phyloP scores from a whole-genome alignment of 2,329 filamentous ascomycete genomes.

The Microcyclospora tardicrescens region DNA sequence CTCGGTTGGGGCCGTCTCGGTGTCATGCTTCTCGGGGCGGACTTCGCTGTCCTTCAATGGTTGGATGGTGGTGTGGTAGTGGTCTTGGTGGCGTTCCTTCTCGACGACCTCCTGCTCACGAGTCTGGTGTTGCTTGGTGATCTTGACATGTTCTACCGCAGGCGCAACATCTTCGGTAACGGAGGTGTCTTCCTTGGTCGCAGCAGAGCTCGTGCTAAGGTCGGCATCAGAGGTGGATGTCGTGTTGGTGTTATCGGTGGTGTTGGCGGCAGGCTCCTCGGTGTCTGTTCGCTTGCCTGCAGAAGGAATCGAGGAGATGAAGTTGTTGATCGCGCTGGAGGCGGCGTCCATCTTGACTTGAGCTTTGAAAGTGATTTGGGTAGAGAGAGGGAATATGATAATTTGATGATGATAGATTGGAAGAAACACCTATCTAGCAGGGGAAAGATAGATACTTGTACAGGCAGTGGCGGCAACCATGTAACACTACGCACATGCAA shows the following conservation, averaged over 20 bases:
- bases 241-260: neutral
- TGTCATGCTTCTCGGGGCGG: constrained; percentile 8
- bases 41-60: constrained; percentile 13
- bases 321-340: constrained; percentile 3
- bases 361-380: too few relatives aligned
- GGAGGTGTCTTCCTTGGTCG: neutral
- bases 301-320: constrained; percentile 1
- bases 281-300: neutral
- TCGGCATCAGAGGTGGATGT: too few relatives aligned
- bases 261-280: neutral
- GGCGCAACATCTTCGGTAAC: constrained; percentile 7
- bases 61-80: constrained; percentile 19
- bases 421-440: too few relatives aligned
- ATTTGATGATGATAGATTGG: too few relatives aligned
- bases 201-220: neutral
- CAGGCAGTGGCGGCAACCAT: too few relatives aligned
- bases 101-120: constrained; percentile 7
- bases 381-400: too few relatives aligned
- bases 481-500: too few relatives aligned
- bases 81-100: constrained; percentile 12
- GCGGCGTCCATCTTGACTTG: constrained; percentile 5
- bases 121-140: constrained; percentile 5
- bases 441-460: too few relatives aligned
- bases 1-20: constrained; percentile 9
- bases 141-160: constrained; percentile 12